A percentile compares a stretch with the other conserved stretches of the same genome.
Evolutionary conservation across 768 basidiomycete genomes (phyloP).

Genomic region (Mrakia blollopis): DNA sequence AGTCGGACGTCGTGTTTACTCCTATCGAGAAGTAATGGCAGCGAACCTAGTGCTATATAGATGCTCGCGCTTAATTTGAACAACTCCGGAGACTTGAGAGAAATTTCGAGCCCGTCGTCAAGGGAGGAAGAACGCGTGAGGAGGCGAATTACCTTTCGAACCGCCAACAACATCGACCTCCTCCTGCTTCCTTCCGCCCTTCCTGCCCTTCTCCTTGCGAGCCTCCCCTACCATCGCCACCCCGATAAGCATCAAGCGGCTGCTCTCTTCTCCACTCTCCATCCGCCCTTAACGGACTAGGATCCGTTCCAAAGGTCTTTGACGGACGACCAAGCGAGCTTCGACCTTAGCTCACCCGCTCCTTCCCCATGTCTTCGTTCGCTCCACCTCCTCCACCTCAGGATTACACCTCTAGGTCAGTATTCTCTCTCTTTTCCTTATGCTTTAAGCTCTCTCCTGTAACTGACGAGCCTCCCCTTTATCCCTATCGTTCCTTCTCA

Average conservation of each 20-base stretch:
- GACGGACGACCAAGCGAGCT: neutral
- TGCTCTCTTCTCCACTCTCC: neutral
- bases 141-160: too few relatives aligned
- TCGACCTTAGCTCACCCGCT: neutral
- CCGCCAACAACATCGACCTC: too few relatives aligned
- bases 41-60: too few relatives aligned
- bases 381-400: neutral
- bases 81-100: too few relatives aligned
- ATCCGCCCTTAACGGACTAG: neutral
- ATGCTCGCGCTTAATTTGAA: too few relatives aligned
- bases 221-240: too few relatives aligned
- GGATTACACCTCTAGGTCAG: neutral
- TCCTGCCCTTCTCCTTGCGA: too few relatives aligned
- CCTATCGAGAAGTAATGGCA: slow-evolving; percentile 3
- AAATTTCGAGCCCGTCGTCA: too few relatives aligned
- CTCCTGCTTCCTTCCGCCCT: too few relatives aligned
- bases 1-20: neutral
- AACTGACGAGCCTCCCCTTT: neutral
- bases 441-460: neutral
- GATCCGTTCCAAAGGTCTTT: neutral
- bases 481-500: neutral
- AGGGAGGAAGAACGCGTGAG: too few relatives aligned
- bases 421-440: neutral
- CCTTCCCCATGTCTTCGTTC: neutral
- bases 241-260: neutral